These are phyloP conservation scores for Piromyces sp. DNA, from an alignment of 192 early-diverging fungal species.

Conservation along the genomic window DNA sequence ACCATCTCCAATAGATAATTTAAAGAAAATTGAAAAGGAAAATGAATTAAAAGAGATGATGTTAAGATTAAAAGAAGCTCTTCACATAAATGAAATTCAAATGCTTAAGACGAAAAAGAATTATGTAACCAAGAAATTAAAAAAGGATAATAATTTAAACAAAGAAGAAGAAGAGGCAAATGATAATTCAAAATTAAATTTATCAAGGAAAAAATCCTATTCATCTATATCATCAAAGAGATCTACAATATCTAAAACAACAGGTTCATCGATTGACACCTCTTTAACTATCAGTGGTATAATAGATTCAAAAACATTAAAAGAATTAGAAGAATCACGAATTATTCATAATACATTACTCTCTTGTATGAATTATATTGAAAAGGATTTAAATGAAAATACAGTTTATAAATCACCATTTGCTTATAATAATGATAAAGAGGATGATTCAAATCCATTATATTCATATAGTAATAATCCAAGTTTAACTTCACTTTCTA, in stretches of 20 bases:
- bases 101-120: background rate
- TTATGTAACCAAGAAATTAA: background rate
- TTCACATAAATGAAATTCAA: background rate
- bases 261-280: background rate
- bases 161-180: background rate
- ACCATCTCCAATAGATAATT: background rate
- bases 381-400: background rate
- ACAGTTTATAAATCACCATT: background rate
- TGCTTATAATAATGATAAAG: background rate
- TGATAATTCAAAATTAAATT: background rate
- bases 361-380: background rate
- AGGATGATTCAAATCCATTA: background rate
- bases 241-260: background rate
- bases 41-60: background rate
- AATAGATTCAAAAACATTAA: background rate
- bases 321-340: background rate
- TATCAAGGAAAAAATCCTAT: background rate
- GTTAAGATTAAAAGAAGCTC: background rate
- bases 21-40: background rate
- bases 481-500: background rate
- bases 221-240: background rate
- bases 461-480: background rate
- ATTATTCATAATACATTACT: background rate
- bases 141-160: background rate
- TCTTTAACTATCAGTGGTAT: background rate